These are phyloP conservation scores for Boletus insuetus DNA, from an alignment of 768 basidiomycete species.

Conservation along the genomic window DNA sequence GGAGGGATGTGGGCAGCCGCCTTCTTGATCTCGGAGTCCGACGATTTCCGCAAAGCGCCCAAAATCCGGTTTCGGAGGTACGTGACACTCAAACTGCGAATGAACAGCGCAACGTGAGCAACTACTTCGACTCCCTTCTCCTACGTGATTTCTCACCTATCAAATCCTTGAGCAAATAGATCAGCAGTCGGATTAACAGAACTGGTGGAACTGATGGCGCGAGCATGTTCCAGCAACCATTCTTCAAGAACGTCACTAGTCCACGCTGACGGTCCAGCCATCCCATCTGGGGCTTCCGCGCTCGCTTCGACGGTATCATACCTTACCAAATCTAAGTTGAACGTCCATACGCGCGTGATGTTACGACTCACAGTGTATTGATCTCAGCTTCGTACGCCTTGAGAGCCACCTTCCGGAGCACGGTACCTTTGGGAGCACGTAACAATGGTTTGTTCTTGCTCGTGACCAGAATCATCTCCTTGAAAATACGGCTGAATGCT, in stretches of 20 bases:
- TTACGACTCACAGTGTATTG: conserved; percentile 37
- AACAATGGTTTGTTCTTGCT: conserved; percentile 40
- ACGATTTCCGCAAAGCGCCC: conserved; percentile 30
- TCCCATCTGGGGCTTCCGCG: conserved; percentile 13
- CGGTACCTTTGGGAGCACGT: conserved; percentile 45
- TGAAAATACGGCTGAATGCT: conserved; percentile 44
- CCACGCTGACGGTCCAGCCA: conserved; percentile 27
- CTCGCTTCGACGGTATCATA: conserved; percentile 34
- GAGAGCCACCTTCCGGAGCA: conserved; percentile 40
- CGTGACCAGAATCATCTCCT: conserved; percentile 54
- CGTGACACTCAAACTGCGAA: conserved; percentile 29
- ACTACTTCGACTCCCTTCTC: too few species aligned
- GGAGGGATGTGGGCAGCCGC: conserved; percentile 25
- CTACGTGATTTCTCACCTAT: conserved; percentile 27
- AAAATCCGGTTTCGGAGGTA: conserved; percentile 25
- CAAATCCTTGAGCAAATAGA: conserved; percentile 36
- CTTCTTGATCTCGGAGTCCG: conserved; percentile 27
- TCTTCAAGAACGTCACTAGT: conserved; percentile 9
- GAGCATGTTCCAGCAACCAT: conserved; percentile 32
- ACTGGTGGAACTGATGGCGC: conserved; percentile 5
- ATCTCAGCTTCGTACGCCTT: conserved; percentile 45
- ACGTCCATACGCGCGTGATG: neutral
- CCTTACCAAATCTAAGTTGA: conserved; percentile 7
- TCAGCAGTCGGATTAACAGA: conserved; percentile 18
- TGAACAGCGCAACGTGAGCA: neutral